phyloP scores from a whole-genome alignment of 176 grass and related monocot genomes.

The Luzula sylvatica region DNA sequence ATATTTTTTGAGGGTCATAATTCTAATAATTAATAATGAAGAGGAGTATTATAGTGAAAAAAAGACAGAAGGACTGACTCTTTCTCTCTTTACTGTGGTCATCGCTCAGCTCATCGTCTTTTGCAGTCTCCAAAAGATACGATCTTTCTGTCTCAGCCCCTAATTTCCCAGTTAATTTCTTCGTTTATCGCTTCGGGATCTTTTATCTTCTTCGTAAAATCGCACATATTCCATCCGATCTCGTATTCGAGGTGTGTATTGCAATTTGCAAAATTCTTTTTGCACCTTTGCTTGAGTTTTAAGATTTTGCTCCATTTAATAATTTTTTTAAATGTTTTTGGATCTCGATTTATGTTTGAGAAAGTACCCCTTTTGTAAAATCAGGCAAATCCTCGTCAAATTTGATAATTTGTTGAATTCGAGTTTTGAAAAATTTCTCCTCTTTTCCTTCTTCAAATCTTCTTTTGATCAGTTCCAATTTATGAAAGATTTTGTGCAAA shows the following conservation, averaged over 20 bases:
- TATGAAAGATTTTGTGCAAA: no score
- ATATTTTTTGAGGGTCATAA: no score
- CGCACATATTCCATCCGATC: background rate
- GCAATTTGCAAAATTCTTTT: background rate
- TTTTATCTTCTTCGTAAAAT: background rate
- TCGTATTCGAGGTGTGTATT: slow-evolving; percentile 23
- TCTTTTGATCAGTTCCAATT: background rate
- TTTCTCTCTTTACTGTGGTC: background rate
- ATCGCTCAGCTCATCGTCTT: background rate
- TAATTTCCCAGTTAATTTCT: background rate
- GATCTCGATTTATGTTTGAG: background rate
- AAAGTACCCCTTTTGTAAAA: no score
- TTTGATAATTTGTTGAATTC: no score
- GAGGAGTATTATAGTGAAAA: background rate
- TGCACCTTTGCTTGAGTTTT: no score
- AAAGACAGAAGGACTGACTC: background rate
- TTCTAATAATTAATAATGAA: background rate
- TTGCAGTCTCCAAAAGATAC: background rate
- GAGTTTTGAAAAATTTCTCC: background rate
- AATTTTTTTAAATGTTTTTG: slow-evolving; percentile 1
- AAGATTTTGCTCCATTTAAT: background rate
- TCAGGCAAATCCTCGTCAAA: no score
- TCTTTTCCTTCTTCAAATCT: background rate
- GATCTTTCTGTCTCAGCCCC: background rate
- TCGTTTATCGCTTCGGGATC: background rate